Evolutionary conservation across 768 basidiomycete species (phyloP).

Genomic region (Leccinum boreale): DNA sequence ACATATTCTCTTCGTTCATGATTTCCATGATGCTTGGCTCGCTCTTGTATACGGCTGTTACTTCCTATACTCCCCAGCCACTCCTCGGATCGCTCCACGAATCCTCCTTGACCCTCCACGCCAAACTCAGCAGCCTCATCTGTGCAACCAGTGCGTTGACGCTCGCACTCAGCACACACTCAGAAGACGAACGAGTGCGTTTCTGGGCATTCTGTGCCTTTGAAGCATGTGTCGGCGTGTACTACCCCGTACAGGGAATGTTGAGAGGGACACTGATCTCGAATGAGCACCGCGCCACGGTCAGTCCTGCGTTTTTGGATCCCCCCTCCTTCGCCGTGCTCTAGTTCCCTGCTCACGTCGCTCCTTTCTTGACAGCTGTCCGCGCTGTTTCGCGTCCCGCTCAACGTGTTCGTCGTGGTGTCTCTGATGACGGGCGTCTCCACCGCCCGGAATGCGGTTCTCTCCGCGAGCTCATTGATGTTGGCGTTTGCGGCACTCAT

Average conservation of each 20-base stretch:
- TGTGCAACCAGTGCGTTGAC: conserved; percentile 58
- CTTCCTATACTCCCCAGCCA: conserved; percentile 29
- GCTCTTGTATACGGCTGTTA: conserved; percentile 58
- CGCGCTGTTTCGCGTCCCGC: conserved; percentile 69
- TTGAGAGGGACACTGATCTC: conserved; percentile 61
- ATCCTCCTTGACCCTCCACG: conserved; percentile 55
- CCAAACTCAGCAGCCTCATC: conserved; percentile 61
- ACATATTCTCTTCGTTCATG: conserved; percentile 82
- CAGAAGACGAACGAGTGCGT: conserved; percentile 43
- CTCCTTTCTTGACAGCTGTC: conserved; percentile 44
- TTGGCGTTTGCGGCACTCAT: conserved; percentile 57
- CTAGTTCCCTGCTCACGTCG: background rate
- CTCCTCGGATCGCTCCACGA: conserved; percentile 21
- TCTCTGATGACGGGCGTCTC: conserved; percentile 68
- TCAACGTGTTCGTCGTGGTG: conserved; percentile 71
- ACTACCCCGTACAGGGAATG: conserved; percentile 78
- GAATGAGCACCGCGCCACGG: conserved; percentile 73
- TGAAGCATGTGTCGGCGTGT: conserved; percentile 76
- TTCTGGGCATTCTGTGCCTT: conserved; percentile 76
- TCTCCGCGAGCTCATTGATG: conserved; percentile 55
- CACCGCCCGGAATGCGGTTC: conserved; percentile 57
- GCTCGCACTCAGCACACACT: conserved; percentile 48
- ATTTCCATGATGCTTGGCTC: conserved; percentile 81
- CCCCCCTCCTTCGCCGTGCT: background rate
- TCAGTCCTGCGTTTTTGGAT: conserved; percentile 29